Evolutionary conservation across 2,329 filamentous ascomycete genomes (phyloP), one percentile per base, ranked within the genome.

Genomic region (Albifimbria verrucaria): DNA sequence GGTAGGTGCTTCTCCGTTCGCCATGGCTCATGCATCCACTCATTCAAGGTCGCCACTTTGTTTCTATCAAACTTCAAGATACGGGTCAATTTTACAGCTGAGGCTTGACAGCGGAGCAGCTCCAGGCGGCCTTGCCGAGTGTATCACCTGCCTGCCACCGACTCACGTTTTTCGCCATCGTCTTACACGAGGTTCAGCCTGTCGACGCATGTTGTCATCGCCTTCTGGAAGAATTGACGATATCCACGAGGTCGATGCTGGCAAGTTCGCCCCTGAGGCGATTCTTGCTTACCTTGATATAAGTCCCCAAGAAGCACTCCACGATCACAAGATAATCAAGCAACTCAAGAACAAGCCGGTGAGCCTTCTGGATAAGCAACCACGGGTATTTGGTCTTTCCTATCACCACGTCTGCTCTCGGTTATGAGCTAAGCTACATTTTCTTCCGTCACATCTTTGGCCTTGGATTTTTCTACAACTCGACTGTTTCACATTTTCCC

Each of bases 381-480:
- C 32, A 12, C 32, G 32, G 32, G 11, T n/a, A 12, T 39, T 15
- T 17, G 32, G 32, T 39, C 32, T 39, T n/a, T 7, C 32, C 12
- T 39, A 15, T 12, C 32, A 39, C 32, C 5, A 39, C 5, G 32
- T 39, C 32, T 39, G 32, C 32, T 39, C 32, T 39, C n/a, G 5
- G 6, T 39, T 12, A 15, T 6, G 32, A 4, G 32, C 12, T 39
- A 39, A 15, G 18, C 11, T n/a, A 39, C 32, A n/a, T 39, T 39
- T 39, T 7, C 46, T 22, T 22, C 28, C 20, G 46, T 46, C 36
- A 32, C 43, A 39, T 25, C 48, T 39, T 50, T 26, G 51, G 28
- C 23, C 49, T 52, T 49, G 45, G 28, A 53, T 36, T 49, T 41
- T 39, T n/a, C n/a, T n/a, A n/a, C n/a, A n/a, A n/a, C n/a, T n/a